Evolutionary conservation across 495 filamentous ascomycete genomes (phyloP).

Genomic region (Penicillium fimorum): DNA sequence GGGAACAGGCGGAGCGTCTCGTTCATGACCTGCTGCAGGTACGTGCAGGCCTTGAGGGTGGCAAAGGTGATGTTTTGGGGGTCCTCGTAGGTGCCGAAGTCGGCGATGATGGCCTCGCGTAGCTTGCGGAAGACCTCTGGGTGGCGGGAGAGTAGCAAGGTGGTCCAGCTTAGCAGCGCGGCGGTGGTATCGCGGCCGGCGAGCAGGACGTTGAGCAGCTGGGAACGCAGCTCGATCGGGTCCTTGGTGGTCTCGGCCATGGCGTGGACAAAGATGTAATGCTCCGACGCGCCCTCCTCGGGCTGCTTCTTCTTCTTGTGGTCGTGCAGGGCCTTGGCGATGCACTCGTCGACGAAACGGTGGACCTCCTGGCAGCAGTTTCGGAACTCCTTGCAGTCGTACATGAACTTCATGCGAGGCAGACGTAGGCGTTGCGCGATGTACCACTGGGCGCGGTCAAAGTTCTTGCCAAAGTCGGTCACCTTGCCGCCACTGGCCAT

Average conservation of each 20-base stretch:
- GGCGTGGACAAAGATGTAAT: constrained; percentile 45
- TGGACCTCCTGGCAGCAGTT: constrained; percentile 57
- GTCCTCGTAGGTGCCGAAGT: constrained; percentile 38
- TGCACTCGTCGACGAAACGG: constrained; percentile 49
- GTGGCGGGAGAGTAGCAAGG: constrained; percentile 60
- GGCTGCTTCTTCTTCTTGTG: constrained; percentile 16
- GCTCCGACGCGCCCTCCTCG: too few species aligned
- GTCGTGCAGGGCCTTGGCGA: constrained; percentile 31
- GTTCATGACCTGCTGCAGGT: constrained; percentile 51
- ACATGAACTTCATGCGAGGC: too few species aligned
- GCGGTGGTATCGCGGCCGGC: constrained; percentile 62
- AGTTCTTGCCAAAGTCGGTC: constrained; percentile 47
- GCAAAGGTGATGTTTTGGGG: constrained; percentile 40
- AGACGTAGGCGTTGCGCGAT: too few species aligned
- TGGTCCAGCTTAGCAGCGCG: constrained; percentile 55
- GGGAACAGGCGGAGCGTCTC: constrained; percentile 58
- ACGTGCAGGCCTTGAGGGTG: constrained; percentile 43
- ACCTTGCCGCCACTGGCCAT: too few species aligned
- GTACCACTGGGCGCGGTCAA: constrained; percentile 40
- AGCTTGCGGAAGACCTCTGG: constrained; percentile 49
- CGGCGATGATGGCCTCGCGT: constrained; percentile 48
- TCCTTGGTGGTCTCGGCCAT: constrained; percentile 35
- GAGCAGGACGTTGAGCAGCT: constrained; percentile 54
- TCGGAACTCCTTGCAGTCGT: too few species aligned
- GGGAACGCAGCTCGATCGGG: constrained; percentile 52